These are phyloP conservation scores for Tolypocladium endophyticum DNA, from an alignment of 2,329 filamentous ascomycete genomes.

Conservation along the genomic window DNA sequence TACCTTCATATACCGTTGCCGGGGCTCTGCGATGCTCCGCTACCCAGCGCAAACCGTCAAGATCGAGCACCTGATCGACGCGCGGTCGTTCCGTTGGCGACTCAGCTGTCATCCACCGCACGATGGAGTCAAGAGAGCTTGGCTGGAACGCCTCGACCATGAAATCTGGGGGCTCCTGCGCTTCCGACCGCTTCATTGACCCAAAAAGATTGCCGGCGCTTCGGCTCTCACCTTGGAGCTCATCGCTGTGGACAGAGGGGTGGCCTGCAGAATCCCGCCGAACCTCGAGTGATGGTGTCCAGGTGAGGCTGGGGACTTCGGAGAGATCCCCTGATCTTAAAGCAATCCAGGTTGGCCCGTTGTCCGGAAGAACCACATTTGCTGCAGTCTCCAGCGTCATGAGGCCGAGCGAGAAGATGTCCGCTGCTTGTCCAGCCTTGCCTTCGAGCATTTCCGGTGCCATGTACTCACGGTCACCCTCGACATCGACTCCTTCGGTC, in stretches of 20 bases:
- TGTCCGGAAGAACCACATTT: slow-evolving; percentile 88
- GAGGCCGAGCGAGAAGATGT: slow-evolving; percentile 87
- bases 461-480: slow-evolving; percentile 95
- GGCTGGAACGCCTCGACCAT: slow-evolving; percentile 70
- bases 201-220: slow-evolving; percentile 30
- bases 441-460: slow-evolving; percentile 85
- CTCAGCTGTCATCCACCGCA: slow-evolving; percentile 79
- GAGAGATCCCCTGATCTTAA: slow-evolving; percentile 82
- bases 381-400: slow-evolving; percentile 92
- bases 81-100: slow-evolving; percentile 63
- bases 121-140: slow-evolving; percentile 72
- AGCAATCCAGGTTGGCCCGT: slow-evolving; percentile 83
- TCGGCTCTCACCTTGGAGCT: slow-evolving; percentile 19
- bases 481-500: slow-evolving; percentile 66
- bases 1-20: slow-evolving; percentile 93
- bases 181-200: slow-evolving; percentile 36
- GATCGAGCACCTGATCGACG: slow-evolving; percentile 60
- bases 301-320: slow-evolving; percentile 79
- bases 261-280: slow-evolving; percentile 59
- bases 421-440: slow-evolving; percentile 78
- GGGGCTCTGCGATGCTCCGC: slow-evolving; percentile 66
- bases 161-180: slow-evolving; percentile 64
- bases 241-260: slow-evolving; percentile 24
- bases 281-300: slow-evolving; percentile 60
- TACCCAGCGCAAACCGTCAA: slow-evolving; percentile 73